These are phyloP conservation scores for Pezicula radicicola DNA, from an alignment of 2,329 filamentous ascomycete species.

Conservation along the genomic window DNA sequence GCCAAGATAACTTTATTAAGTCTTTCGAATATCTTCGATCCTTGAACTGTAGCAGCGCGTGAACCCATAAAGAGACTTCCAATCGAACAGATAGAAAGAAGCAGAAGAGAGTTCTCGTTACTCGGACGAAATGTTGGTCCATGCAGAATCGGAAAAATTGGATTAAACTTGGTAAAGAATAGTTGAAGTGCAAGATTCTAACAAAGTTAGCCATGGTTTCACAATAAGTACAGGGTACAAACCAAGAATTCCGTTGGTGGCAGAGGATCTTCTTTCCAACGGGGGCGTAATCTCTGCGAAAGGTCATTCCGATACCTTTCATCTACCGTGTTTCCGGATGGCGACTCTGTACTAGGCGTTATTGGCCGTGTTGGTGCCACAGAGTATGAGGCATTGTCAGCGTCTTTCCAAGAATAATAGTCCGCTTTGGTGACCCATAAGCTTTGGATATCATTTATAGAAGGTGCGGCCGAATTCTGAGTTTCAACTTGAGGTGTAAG, in stretches of 20 bases:
- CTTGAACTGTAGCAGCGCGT: constrained; percentile 1
- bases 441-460: not conserved
- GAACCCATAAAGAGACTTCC: constrained; percentile 13
- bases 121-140: constrained; percentile 9
- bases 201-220: not conserved
- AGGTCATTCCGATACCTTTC: constrained; percentile 1
- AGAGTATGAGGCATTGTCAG: not conserved
- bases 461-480: too few relatives aligned
- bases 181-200: constrained; percentile 6
- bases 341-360: not conserved
- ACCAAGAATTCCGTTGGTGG: constrained; percentile 1
- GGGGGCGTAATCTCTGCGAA: not conserved
- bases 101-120: constrained; percentile 7
- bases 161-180: constrained; percentile 13
- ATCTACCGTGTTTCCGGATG: not conserved
- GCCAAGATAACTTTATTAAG: constrained; percentile 11
- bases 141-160: constrained; percentile 15
- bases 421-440: not conserved
- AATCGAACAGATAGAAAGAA: constrained; percentile 14
- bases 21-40: constrained; percentile 12
- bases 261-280: not conserved
- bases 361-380: not conserved
- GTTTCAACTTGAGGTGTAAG: too few relatives aligned
- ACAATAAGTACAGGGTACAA: not conserved
- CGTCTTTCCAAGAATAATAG: not conserved